Percentiles rank a stretch among this genome's conserved stretches.
Evolutionary conservation across 73 alveolate genomes (phyloP).

Genomic region (Paramecium sonneborni): DNA sequence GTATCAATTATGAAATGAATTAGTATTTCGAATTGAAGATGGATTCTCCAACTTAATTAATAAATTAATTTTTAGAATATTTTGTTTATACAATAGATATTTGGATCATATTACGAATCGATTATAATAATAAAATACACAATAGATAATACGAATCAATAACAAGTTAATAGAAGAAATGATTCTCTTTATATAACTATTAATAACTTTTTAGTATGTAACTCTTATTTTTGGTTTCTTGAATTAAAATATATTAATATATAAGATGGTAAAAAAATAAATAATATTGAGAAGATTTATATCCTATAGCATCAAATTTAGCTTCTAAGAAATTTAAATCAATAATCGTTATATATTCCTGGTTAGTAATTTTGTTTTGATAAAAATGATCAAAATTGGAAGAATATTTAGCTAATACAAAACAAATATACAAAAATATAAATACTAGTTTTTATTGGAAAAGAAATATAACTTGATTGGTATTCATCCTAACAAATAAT

Average conservation of each 20-base stretch:
- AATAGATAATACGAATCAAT: slow-evolving; percentile 31
- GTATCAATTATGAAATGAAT: neutral
- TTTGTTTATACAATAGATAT: slow-evolving; percentile 21
- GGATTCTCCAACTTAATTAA: neutral
- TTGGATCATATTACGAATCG: slow-evolving; percentile 51
- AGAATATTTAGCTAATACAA: neutral
- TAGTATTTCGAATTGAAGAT: neutral
- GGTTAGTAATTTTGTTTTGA: neutral
- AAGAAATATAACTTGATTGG: neutral
- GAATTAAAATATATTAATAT: slow-evolving; percentile 10
- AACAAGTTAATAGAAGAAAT: slow-evolving; percentile 26
- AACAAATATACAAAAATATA: neutral
- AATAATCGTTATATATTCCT: neutral
- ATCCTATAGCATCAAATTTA: too few relatives aligned
- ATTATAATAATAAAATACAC: slow-evolving; percentile 45
- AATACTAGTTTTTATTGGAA: neutral
- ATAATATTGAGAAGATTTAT: too few relatives aligned
- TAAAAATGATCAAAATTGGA: neutral
- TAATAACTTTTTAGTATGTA: slow-evolving; percentile 59
- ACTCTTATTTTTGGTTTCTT: slow-evolving; percentile 55
- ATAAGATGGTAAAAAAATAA: slow-evolving; percentile 8
- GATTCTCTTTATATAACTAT: slow-evolving; percentile 52
- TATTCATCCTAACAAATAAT: neutral
- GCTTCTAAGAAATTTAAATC: too few relatives aligned
- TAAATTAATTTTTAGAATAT: neutral